Percentiles rank a stretch among this genome's conserved stretches.
phyloP scores from a whole-genome alignment of 73 alveolate genomes.

The Uronychia setigera region DNA sequence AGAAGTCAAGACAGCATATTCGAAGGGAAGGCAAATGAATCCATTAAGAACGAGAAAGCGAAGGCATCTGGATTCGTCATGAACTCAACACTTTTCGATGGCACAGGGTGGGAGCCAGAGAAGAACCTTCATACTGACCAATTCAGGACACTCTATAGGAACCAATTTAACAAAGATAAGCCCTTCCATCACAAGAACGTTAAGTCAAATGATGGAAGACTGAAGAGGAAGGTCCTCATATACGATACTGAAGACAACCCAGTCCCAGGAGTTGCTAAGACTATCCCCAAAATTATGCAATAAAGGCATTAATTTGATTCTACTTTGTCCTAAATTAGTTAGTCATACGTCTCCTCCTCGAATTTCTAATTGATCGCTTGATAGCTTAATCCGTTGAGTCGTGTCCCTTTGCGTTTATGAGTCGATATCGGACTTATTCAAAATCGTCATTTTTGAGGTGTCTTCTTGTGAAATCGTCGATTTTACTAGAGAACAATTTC shows the following conservation, averaged over 20 bases:
- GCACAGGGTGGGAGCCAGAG: slow-evolving; percentile 62
- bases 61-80: slow-evolving; percentile 52
- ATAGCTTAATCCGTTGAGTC: too few species aligned
- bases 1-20: slow-evolving; percentile 1
- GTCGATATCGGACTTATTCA: too few species aligned
- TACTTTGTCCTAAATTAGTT: too few species aligned
- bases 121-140: slow-evolving; percentile 58
- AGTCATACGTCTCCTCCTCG: too few species aligned
- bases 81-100: slow-evolving; percentile 61
- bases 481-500: too few species aligned
- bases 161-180: slow-evolving; percentile 40
- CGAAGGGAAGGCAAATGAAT: slow-evolving; percentile 3
- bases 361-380: too few species aligned
- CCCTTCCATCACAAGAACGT: slow-evolving; percentile 53
- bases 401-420: too few species aligned
- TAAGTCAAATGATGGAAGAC: slow-evolving; percentile 26
- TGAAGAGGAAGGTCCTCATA: slow-evolving; percentile 37
- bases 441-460: too few species aligned
- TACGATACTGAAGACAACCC: slow-evolving; percentile 39
- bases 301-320: too few species aligned
- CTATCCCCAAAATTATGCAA: too few species aligned
- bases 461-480: too few species aligned
- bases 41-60: slow-evolving; percentile 7
- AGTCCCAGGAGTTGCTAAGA: slow-evolving; percentile 1
- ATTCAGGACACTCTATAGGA: slow-evolving; percentile 53